Percentiles rank a stretch among this genome's conserved stretches.
Evolutionary conservation across 768 basidiomycete genomes (phyloP).

Genomic region (Aureoboletus auriporus): DNA sequence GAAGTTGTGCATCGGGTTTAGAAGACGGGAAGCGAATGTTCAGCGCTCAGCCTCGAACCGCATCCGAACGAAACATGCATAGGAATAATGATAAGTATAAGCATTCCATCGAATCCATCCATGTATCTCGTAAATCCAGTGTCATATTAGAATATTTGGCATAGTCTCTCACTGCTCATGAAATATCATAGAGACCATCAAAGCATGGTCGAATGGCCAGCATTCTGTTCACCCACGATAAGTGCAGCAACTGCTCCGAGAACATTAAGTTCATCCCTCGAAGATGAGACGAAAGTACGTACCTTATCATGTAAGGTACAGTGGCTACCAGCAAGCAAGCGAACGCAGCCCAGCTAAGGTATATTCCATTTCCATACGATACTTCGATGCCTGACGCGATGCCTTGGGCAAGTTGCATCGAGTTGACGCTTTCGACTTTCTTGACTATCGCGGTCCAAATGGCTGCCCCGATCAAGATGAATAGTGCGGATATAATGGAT

Average conservation of each 20-base stretch:
- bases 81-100: slow-evolving; percentile 22
- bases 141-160: slow-evolving; percentile 3
- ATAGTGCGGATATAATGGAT: slow-evolving; percentile 54
- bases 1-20: no score
- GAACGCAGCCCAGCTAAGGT: slow-evolving; percentile 73
- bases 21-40: background rate
- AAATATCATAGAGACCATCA: slow-evolving; percentile 17
- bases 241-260: slow-evolving; percentile 65
- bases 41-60: background rate
- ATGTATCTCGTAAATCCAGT: slow-evolving; percentile 6
- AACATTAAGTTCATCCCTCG: background rate
- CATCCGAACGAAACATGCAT: background rate
- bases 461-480: slow-evolving; percentile 64
- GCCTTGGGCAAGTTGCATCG: slow-evolving; percentile 37
- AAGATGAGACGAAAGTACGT: slow-evolving; percentile 18
- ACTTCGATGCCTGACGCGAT: slow-evolving; percentile 60
- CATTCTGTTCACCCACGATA: slow-evolving; percentile 56
- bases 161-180: slow-evolving; percentile 3
- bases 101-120: slow-evolving; percentile 18
- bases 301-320: slow-evolving; percentile 79
- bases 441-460: slow-evolving; percentile 78
- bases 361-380: slow-evolving; percentile 57
- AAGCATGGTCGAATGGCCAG: slow-evolving; percentile 21
- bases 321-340: slow-evolving; percentile 60
- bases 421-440: slow-evolving; percentile 58